Conservation (phyloP, 345 rosid species). For the Capsella bursapastoris region DNA sequence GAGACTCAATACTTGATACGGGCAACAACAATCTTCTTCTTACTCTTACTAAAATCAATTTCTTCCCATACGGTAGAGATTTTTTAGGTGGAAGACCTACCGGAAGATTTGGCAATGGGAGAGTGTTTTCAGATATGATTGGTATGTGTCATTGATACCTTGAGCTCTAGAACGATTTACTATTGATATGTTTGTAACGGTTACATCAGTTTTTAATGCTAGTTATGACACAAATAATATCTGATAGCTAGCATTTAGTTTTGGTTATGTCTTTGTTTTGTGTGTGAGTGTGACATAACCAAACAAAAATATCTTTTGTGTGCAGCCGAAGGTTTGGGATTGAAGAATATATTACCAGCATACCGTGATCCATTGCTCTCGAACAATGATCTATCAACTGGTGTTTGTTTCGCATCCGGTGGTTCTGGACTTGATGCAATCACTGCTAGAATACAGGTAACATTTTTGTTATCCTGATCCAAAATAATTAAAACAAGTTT, state of each 20-base stretch:
- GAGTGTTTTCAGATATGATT: constrained; percentile 56
- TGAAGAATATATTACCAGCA: constrained; percentile 43
- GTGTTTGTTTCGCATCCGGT: constrained; percentile 48
- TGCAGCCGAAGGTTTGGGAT: constrained; percentile 41
- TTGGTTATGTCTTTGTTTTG: not conserved
- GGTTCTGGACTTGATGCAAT: constrained; percentile 43
- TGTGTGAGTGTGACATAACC: not conserved
- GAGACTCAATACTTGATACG: constrained; percentile 69
- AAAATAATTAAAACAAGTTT: not conserved
- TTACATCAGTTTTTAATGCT: not conserved
- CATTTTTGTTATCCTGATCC: not conserved
- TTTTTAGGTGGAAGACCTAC: constrained; percentile 56
- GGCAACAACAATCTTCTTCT: constrained; percentile 61
- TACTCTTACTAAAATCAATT: constrained; percentile 48
- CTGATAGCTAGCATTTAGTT: not conserved
- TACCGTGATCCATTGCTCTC: constrained; percentile 29
- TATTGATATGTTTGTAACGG: not conserved
- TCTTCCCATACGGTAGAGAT: constrained; percentile 66
- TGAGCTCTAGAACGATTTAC: not conserved
- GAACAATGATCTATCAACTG: constrained; percentile 30
- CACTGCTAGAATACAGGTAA: constrained; percentile 34
- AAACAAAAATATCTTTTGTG: not conserved
- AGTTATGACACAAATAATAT: not conserved
- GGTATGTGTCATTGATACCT: constrained; percentile 37
- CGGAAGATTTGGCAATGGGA: constrained; percentile 70